Evolutionary conservation across 441 rosid species (phyloP).

Genomic region (Biscutella laevigata): DNA sequence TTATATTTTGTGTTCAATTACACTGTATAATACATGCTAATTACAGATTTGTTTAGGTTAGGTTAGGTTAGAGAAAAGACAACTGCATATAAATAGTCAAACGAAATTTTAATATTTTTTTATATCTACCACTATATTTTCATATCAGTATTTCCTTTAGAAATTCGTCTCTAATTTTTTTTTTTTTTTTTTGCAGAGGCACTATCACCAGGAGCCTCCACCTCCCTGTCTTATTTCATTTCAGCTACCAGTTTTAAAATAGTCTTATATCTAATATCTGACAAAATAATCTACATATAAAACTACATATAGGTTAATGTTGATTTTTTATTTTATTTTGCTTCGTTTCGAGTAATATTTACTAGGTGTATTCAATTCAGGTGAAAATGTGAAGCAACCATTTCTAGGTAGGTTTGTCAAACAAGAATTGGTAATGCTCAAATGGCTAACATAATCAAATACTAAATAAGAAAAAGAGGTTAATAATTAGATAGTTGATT

Average conservation of each 20-base stretch:
- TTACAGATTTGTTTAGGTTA: too few relatives aligned
- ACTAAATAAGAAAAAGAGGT: neutral
- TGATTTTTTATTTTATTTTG: neutral
- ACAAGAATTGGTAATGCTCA: slow-evolving; percentile 3
- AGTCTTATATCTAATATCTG: neutral
- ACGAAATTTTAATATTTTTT: too few relatives aligned
- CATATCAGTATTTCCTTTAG: too few relatives aligned
- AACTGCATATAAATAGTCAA: too few relatives aligned
- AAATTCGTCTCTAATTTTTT: neutral
- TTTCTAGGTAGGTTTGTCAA: slow-evolving; percentile 11
- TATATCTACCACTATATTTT: too few relatives aligned
- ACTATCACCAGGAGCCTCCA: slow-evolving; percentile 29
- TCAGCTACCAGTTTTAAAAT: slow-evolving; percentile 5
- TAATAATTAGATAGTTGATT: slow-evolving; percentile 22
- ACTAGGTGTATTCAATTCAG: too few relatives aligned
- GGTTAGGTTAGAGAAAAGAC: too few relatives aligned
- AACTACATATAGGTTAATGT: neutral
- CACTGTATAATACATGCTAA: too few relatives aligned
- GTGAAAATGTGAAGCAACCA: slow-evolving; percentile 2
- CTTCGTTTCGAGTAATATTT: neutral
- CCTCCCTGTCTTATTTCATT: slow-evolving; percentile 9
- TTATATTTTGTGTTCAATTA: too few relatives aligned
- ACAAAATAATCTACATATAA: neutral
- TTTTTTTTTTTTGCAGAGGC: slow-evolving; percentile 4
- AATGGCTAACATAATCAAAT: neutral